Base-by-base conservation (phyloP, 768 basidiomycete genomes). In the Phylloporus sp. region DNA sequence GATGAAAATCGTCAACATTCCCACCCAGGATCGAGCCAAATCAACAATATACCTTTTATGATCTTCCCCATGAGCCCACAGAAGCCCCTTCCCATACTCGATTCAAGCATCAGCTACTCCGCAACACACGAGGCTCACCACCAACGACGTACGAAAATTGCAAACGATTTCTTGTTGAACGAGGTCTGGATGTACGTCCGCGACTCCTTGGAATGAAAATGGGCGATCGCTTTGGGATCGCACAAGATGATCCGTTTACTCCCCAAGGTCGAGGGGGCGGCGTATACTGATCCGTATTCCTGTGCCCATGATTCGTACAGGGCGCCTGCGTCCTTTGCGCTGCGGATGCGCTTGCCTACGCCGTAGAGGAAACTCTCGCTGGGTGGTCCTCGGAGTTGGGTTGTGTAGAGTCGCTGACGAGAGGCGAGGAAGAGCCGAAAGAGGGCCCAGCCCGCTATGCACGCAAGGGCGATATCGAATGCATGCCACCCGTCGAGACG, bases 101-200 rank as follows among this genome's bases (percentile, higher is more conserved):
- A n/a, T n/a, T n/a, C n/a, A n/a, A n/a, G n/a, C n/a, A n/a, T n/a
- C n/a, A n/a, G n/a, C n/a, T n/a, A n/a, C n/a, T n/a, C n/a, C n/a
- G n/a, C n/a, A n/a, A n/a, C n/a, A n/a, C n/a, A n/a, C n/a, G n/a
- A n/a, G n/a, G n/a, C n/a, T n/a, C n/a, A n/a, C n/a, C n/a, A n/a
- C n/a, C n/a, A n/a, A n/a, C n/a, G n/a, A n/a, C n/a, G n/a, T n/a
- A n/a, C n/a, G n/a, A n/a, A n/a, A n/a, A n/a, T n/a, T n/a, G n/a
- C n/a, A 5, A n/a, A 6, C 1, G 9, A 0, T 9, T 32, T 32
- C n/a, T n/a, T 32, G 0, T 0, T n/a, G 7, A 71, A 53, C 4
- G 60, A 61, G 0, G 69, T 69, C 33, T 71, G 71, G 0, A 71
- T 56, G 49, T 81, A 81, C 0, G 64, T 67, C 9, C 58, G 41